Evolutionary conservation across 2,329 filamentous ascomycete species (phyloP).

Genomic region (Geosmithia putterillii): DNA sequence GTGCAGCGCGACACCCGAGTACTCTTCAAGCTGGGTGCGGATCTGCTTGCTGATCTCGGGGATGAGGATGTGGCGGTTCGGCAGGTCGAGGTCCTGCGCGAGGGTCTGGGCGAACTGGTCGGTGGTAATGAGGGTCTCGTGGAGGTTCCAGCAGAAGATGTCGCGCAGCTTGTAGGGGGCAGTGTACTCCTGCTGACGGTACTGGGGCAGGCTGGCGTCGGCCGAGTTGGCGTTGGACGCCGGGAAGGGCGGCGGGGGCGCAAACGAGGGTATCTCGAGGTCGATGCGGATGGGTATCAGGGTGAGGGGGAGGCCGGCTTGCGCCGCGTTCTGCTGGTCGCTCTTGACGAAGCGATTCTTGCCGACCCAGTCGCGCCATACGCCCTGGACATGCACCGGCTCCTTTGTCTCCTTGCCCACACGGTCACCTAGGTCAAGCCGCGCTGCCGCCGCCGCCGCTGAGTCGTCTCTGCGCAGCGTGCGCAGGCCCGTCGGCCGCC

Average conservation of each 20-base stretch:
- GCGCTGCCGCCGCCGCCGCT: conserved; percentile 19
- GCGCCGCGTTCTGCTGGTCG: conserved; percentile 48
- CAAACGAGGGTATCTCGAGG: conserved; percentile 73
- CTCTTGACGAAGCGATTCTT: conserved; percentile 47
- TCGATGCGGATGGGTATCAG: conserved; percentile 95
- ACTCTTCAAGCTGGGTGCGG: conserved; percentile 88
- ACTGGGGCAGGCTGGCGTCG: conserved; percentile 65
- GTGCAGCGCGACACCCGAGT: conserved; percentile 86
- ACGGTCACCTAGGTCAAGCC: conserved; percentile 57
- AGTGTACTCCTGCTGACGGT: conserved; percentile 66
- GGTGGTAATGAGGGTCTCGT: conserved; percentile 86
- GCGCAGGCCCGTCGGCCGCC: conserved; percentile 72
- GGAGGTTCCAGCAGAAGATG: conserved; percentile 95
- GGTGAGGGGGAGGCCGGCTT: conserved; percentile 71
- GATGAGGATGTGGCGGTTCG: conserved; percentile 56
- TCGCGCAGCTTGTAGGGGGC: conserved; percentile 84
- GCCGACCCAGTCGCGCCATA: conserved; percentile 83
- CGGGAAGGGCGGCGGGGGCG: conserved; percentile 46
- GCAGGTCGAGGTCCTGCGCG: conserved; percentile 87
- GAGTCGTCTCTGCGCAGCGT: conserved; percentile 70
- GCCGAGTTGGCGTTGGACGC: conserved; percentile 48
- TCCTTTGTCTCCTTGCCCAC: conserved; percentile 69
- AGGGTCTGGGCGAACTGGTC: conserved; percentile 89
- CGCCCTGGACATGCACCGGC: conserved; percentile 76
- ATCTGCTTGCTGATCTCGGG: conserved; percentile 87